Percentiles rank a stretch among this genome's conserved stretches.
Evolutionary conservation across 164 flowering plant genomes (phyloP).

Genomic region (Nymphaea colorata): DNA sequence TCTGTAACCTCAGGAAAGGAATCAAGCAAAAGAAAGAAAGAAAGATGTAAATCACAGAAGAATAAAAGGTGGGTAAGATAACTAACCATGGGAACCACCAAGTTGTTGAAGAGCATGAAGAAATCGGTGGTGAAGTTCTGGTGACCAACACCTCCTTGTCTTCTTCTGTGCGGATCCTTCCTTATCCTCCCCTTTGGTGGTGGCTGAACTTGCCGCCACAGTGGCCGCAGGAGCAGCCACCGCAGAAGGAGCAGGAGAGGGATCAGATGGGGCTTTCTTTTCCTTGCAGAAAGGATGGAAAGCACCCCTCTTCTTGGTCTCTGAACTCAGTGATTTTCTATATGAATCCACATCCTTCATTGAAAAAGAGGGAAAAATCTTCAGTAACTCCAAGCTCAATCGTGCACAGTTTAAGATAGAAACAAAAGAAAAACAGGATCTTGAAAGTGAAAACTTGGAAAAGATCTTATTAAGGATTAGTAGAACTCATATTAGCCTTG

Average conservation of each 20-base stretch:
- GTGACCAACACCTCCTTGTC: constrained; percentile 80
- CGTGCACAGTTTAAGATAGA: too few species aligned
- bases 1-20: background rate
- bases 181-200: constrained; percentile 19
- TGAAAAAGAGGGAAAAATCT: background rate
- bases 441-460: too few species aligned
- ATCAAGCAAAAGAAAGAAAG: background rate
- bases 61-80: background rate
- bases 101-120: constrained; percentile 73
- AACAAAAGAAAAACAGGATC: too few species aligned
- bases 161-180: constrained; percentile 33
- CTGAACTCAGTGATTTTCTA: background rate
- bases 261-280: constrained; percentile 18
- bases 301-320: constrained; percentile 54
- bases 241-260: constrained; percentile 60
- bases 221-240: background rate
- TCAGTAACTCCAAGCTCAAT: too few species aligned
- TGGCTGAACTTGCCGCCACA: background rate
- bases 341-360: background rate
- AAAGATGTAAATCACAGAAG: background rate
- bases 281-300: constrained; percentile 86
- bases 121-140: constrained; percentile 73
- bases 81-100: constrained; percentile 83
- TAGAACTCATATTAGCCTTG: too few species aligned
- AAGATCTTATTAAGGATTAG: too few species aligned